A percentile compares a stretch with the other conserved stretches of the same genome.
These are phyloP conservation scores for Colletotrichum sp. DNA, from an alignment of 2,329 filamentous ascomycete genomes.

Conservation along the genomic window DNA sequence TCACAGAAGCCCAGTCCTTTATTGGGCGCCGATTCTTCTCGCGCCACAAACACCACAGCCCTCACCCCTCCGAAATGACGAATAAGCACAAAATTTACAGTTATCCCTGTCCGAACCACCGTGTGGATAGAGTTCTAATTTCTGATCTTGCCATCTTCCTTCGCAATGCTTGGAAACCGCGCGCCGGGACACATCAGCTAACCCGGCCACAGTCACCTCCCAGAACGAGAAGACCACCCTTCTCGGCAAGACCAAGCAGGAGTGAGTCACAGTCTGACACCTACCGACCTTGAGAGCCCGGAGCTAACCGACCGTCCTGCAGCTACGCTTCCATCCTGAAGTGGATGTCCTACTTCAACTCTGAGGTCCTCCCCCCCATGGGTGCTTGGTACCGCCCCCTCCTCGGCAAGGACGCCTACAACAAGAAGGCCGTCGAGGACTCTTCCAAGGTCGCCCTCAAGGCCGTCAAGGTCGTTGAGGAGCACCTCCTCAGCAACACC, in stretches of 20 bases:
- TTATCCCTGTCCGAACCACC: conserved; percentile 93
- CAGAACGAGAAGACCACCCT: conserved; percentile 99
- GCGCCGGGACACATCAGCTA: conserved; percentile 27
- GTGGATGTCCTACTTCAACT: conserved; percentile 98
- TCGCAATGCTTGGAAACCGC: conserved; percentile 21
- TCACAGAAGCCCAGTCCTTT: conserved; percentile 19
- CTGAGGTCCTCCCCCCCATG: conserved; percentile 77
- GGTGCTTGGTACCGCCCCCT: conserved; percentile 87
- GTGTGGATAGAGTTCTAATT: conserved; percentile 91
- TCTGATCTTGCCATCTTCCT: conserved; percentile 61
- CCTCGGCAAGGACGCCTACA: conserved; percentile 82
- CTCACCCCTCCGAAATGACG: conserved; percentile 59
- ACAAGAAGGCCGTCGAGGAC: conserved; percentile 97
- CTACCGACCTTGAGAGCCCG: not conserved
- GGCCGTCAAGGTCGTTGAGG: conserved; percentile 76
- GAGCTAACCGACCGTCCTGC: conserved; percentile 26
- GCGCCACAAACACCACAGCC: not conserved
- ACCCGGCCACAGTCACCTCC: conserved; percentile 76
- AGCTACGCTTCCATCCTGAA: conserved; percentile 94
- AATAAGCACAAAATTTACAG: conserved; percentile 80
- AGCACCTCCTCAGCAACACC: conserved; percentile 90
- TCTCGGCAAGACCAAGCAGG: conserved; percentile 99
- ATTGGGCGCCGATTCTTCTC: not conserved
- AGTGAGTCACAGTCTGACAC: conserved; percentile 58
- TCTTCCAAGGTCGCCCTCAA: conserved; percentile 71